phyloP scores from a whole-genome alignment of 2,329 filamentous ascomycete species.

The Hymenoscyphus fraxineus region DNA sequence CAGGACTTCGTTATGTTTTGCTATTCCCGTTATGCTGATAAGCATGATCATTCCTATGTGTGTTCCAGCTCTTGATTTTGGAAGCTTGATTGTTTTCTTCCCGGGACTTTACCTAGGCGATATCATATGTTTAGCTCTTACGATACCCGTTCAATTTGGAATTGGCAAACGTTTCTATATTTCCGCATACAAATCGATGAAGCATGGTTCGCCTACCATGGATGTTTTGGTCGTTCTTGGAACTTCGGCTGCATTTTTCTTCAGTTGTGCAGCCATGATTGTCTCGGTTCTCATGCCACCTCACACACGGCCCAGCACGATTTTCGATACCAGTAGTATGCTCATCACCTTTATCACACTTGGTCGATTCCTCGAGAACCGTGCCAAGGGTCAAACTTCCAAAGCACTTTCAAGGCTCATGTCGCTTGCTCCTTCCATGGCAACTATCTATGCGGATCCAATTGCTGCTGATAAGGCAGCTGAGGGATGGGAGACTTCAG shows the following conservation, averaged over 20 bases:
- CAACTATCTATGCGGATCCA: conserved; percentile 91
- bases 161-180: conserved; percentile 92
- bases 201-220: conserved; percentile 92
- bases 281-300: conserved; percentile 73
- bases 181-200: conserved; percentile 89
- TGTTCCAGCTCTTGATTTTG: conserved; percentile 72
- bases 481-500: conserved; percentile 64
- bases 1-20: conserved; percentile 71
- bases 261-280: conserved; percentile 82
- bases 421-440: conserved; percentile 94
- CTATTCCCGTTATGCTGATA: conserved; percentile 84
- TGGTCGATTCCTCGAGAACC: conserved; percentile 87
- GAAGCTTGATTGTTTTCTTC: conserved; percentile 57
- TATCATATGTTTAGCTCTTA: conserved; percentile 75
- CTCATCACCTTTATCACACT: conserved; percentile 92
- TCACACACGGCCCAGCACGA: conserved; percentile 76
- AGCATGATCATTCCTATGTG: conserved; percentile 95
- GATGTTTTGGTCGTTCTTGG: conserved; percentile 92
- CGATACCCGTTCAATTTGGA: conserved; percentile 92
- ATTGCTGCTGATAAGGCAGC: conserved; percentile 89
- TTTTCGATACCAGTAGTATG: conserved; percentile 98
- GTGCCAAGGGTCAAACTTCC: conserved; percentile 93
- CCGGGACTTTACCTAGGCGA: conserved; percentile 86
- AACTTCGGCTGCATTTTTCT: conserved; percentile 94
- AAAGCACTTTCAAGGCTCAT: conserved; percentile 90